Base-by-base conservation (phyloP, 1,284 basidiomycete genomes). In the Ustilago loliicola region DNA sequence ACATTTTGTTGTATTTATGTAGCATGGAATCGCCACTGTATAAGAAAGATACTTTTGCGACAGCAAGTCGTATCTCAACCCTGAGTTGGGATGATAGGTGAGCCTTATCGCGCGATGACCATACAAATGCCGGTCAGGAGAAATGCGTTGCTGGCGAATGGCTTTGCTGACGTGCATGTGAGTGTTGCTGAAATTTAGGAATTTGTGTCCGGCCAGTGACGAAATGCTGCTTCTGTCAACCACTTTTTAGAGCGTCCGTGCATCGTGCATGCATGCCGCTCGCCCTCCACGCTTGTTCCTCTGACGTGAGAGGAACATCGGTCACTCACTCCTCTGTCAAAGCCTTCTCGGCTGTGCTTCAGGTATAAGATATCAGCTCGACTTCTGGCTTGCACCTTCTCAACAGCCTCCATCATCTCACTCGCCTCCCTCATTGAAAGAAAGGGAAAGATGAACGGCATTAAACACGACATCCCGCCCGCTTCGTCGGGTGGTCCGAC, bases 361-460 rank as follows among this genome's bases (percentile, higher is more conserved):
- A 8, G 7, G 42, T 36, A 8, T 38, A 34, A 8, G 17, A 19
- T 19, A 47, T 21, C n/a, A 52, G 23, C 50, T 29, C 7, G 21
- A 11, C 17, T 27, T 15, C 11, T 11, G 5, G 23, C 51, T 2
- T 38, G 19, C 17, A 40, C 32, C 36, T 15, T 38, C n/a, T 6
- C 21, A n/a, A 3, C 21, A n/a, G 19, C 32, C 11, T 42, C 21
- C 50, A 40, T 51, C 58, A 38, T 60, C 48, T 53, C 34, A 3
- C 19, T 42, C 25, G 15, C 25, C 27, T 50, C 45, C 21, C n/a
- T 21, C 17, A 7, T n/a, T 17, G 8, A 21, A 45, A 5, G 25
- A 5, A 32, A 50, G 21, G 25, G 21, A 10, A 66, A 15, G 19
- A 77, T 77, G 75, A 73, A 77, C 54, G 75, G 75, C 32, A 59